phyloP scores from a whole-genome alignment of 345 rosid genomes.

The Punica granatum region DNA sequence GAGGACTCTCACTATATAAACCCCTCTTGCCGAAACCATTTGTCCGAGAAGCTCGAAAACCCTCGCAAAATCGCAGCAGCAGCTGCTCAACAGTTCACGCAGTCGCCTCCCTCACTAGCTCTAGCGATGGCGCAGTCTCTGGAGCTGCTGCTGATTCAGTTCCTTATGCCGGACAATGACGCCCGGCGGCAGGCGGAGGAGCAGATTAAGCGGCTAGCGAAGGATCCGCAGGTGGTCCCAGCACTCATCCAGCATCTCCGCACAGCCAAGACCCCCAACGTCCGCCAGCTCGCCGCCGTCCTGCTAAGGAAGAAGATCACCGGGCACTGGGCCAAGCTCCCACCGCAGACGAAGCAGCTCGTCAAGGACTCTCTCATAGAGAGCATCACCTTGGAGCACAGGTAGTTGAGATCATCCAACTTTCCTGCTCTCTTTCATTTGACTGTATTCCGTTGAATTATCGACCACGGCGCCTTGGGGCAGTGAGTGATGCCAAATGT shows the following conservation, averaged over 20 bases:
- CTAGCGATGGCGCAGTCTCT: slow-evolving; percentile 80
- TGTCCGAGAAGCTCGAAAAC: slow-evolving; percentile 18
- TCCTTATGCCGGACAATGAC: slow-evolving; percentile 99
- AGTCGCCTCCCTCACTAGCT: slow-evolving; percentile 2
- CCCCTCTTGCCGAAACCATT: not conserved
- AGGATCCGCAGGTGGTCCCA: slow-evolving; percentile 98
- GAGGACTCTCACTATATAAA: not conserved
- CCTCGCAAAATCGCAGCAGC: slow-evolving; percentile 10
- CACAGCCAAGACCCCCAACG: slow-evolving; percentile 97
- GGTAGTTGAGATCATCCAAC: slow-evolving; percentile 25
- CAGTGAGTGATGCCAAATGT: not conserved
- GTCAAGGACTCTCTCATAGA: slow-evolving; percentile 88
- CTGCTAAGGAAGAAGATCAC: slow-evolving; percentile 98
- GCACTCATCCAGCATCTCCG: slow-evolving; percentile 96
- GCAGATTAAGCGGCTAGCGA: slow-evolving; percentile 87
- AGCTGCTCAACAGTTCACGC: not conserved
- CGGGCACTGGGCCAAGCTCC: slow-evolving; percentile 96
- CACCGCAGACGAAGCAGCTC: slow-evolving; percentile 67
- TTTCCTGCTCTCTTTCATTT: not conserved
- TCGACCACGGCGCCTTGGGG: not conserved
- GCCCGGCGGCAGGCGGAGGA: slow-evolving; percentile 97
- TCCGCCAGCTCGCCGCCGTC: slow-evolving; percentile 97
- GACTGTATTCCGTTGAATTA: not conserved
- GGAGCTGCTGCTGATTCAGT: slow-evolving; percentile 83
- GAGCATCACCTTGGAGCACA: slow-evolving; percentile 90